A percentile compares a stretch with the other conserved stretches of the same genome.
These are phyloP conservation scores for Penicillium sp. DNA, from an alignment of 2,329 filamentous ascomycete genomes.

Conservation along the genomic window DNA sequence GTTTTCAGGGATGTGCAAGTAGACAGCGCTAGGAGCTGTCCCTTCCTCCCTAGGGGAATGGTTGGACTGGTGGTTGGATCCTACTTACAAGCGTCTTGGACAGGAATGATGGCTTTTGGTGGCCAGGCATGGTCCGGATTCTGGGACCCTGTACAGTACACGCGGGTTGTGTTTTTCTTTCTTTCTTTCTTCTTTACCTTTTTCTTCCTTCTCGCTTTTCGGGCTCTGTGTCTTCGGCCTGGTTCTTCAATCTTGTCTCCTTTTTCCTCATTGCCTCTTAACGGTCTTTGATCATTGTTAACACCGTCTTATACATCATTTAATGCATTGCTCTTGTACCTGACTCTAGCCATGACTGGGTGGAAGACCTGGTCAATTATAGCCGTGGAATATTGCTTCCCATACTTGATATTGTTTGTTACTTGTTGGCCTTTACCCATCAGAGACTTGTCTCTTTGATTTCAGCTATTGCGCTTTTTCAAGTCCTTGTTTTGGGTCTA, in stretches of 20 bases:
- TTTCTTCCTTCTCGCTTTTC: slow-evolving; percentile 6
- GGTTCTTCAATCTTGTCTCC: slow-evolving; percentile 4
- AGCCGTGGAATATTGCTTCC: background rate
- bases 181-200: slow-evolving; percentile 4
- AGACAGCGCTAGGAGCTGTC: slow-evolving; percentile 7
- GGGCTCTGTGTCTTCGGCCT: slow-evolving; percentile 8
- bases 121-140: slow-evolving; percentile 13
- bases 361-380: background rate
- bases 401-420: background rate
- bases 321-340: slow-evolving; percentile 20
- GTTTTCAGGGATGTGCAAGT: slow-evolving; percentile 17
- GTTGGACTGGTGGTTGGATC: slow-evolving; percentile 19
- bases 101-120: slow-evolving; percentile 10
- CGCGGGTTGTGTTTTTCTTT: slow-evolving; percentile 19
- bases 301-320: slow-evolving; percentile 21
- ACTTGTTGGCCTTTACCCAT: background rate
- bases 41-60: slow-evolving; percentile 11
- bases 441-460: background rate
- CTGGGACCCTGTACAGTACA: slow-evolving; percentile 24
- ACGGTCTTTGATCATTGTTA: slow-evolving; percentile 12
- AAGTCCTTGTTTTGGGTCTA: background rate
- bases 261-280: slow-evolving; percentile 11
- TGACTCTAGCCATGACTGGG: background rate
- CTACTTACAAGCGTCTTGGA: slow-evolving; percentile 23
- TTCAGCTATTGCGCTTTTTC: background rate